These are phyloP conservation scores for Aspergillus eucalypticola DNA, from an alignment of 2,329 filamentous ascomycete species.

Conservation along the genomic window DNA sequence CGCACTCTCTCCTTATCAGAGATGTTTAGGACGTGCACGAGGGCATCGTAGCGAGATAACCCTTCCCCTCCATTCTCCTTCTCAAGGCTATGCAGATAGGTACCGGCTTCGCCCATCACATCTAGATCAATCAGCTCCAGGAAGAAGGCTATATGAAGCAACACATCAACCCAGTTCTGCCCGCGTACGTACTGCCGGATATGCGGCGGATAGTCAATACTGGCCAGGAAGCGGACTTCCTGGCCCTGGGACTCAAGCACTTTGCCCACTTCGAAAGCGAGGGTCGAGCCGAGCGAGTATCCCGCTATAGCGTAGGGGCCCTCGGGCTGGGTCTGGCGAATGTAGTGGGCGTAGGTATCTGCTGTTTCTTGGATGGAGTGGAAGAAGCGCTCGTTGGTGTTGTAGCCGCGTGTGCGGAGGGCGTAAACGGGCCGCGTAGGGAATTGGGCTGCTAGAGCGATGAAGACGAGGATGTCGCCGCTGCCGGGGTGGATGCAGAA, in stretches of 20 bases:
- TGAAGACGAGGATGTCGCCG: constrained; percentile 40
- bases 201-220: constrained; percentile 9
- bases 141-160: constrained; percentile 1
- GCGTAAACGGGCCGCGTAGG: constrained; percentile 50
- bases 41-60: background rate
- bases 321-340: constrained; percentile 44
- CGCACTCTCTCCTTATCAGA: background rate
- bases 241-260: constrained; percentile 38
- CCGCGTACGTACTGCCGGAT: constrained; percentile 2
- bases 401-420: constrained; percentile 42
- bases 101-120: background rate
- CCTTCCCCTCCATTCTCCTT: background rate
- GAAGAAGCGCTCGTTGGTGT: constrained; percentile 34
- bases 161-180: constrained; percentile 5
- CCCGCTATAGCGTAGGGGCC: constrained; percentile 55
- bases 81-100: background rate
- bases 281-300: constrained; percentile 51
- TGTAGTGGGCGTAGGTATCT: constrained; percentile 40
- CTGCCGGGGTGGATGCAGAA: constrained; percentile 39
- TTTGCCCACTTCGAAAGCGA: constrained; percentile 54
- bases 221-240: constrained; percentile 39
- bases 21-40: background rate
- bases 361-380: constrained; percentile 40
- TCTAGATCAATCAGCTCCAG: background rate
- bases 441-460: constrained; percentile 27